Evolutionary conservation across 179 eudicot species (phyloP), one percentile per base, ranked within the genome.

Genomic region (Beta corolliflora): DNA sequence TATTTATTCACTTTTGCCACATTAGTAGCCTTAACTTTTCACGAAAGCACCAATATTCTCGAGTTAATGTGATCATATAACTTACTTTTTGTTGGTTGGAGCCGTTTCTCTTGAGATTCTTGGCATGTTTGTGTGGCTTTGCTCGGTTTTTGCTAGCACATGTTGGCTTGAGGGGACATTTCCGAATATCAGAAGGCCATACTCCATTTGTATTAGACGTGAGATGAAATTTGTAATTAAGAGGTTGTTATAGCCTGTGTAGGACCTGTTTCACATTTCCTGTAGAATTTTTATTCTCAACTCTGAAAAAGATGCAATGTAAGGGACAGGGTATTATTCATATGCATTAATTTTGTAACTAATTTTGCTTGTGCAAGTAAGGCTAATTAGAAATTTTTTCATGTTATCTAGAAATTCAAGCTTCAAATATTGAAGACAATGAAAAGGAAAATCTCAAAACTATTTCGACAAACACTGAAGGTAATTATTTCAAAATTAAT

Each of bases 21-120:
- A 5, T 69, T 84, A 18, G 23, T 79, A 18, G 75, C 55, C 14
- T 87, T 50, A 14, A n/a, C 70, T 16, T 18, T 54, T 50, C 81
- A 83, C 41, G 70, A 29, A 53, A 31, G 77, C 60, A 77, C 29
- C 21, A 45, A 7, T 85, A 72, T 36, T 67, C 44, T 3, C 50
- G 2, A 50, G 13, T 81, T 59, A 84, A 88, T 59, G 48, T 85
- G 61, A 23, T 36, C 46, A n/a, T n/a, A 81, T 88, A 54, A 83
- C 88, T 73, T 85, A 83, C 64, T 9, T 81, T 29, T 64, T 85
- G 67, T 71, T 83, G 68, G 82, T 65, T 45, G 85, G 77, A 48
- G 85, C 83, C 6, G 14, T 79, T 45, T 10, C 75, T 0, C 77
- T 83, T 21, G 85, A 88, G 67, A 76, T 85, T 1, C 63, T 79